phyloP scores from a whole-genome alignment of 768 basidiomycete genomes.

The Arthromyces matolae region DNA sequence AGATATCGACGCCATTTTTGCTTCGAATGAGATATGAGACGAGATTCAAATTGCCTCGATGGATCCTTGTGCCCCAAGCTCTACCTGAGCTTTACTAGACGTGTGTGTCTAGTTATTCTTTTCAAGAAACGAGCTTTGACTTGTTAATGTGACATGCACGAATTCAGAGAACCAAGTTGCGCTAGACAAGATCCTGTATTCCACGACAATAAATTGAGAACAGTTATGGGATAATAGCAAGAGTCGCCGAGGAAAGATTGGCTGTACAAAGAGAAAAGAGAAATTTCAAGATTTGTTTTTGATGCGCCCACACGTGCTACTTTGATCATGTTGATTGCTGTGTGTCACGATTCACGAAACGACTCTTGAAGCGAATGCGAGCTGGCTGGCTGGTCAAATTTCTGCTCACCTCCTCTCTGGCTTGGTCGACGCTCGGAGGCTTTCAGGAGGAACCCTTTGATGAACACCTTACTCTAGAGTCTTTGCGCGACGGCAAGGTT shows the following conservation, averaged over 20 bases:
- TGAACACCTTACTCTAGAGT: constrained; percentile 39
- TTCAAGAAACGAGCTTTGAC: neutral
- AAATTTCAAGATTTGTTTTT: constrained; percentile 5
- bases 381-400: constrained; percentile 16
- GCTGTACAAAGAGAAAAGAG: neutral
- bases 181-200: too few species aligned
- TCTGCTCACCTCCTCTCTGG: constrained; percentile 12
- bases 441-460: constrained; percentile 41
- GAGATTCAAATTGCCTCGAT: too few species aligned
- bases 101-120: constrained; percentile 1
- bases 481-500: constrained; percentile 81
- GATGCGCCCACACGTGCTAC: neutral
- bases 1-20: constrained; percentile 25
- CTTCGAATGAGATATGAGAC: too few species aligned
- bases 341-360: constrained; percentile 2
- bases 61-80: too few species aligned
- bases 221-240: neutral
- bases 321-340: neutral
- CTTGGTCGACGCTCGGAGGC: neutral
- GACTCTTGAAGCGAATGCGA: too few species aligned
- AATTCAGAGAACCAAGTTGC: too few species aligned
- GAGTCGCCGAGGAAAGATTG: neutral
- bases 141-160: too few species aligned
- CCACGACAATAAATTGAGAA: too few species aligned
- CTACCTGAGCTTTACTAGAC: too few species aligned